Conservation (phyloP, 2,329 filamentous ascomycete species). For the Penicillium sp. region DNA sequence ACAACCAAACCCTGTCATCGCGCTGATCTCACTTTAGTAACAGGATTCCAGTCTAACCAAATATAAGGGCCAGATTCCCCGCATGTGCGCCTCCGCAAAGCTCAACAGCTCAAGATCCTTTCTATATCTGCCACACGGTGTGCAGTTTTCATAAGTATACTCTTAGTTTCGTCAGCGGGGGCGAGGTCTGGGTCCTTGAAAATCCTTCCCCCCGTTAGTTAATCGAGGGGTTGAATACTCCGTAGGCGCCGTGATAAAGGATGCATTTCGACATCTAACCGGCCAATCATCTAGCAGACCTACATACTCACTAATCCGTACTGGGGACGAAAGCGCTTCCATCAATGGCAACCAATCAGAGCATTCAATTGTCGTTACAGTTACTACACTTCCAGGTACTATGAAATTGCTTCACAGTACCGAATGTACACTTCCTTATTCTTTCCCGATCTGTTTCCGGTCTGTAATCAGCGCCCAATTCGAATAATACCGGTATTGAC, state of each 20-base stretch:
- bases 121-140: not conserved
- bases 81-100: not conserved
- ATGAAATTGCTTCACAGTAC: not conserved
- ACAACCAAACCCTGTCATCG: not conserved
- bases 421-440: slow-evolving; percentile 3
- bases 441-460: not conserved
- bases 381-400: too few species aligned
- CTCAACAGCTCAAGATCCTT: not conserved
- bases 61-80: not conserved
- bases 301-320: slow-evolving; percentile 2
- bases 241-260: slow-evolving; percentile 13
- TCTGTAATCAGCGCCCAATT: not conserved
- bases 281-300: slow-evolving; percentile 6
- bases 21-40: not conserved
- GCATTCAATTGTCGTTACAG: too few species aligned
- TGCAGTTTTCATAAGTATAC: not conserved
- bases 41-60: not conserved
- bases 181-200: not conserved
- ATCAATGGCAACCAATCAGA: not conserved
- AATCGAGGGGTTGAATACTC: slow-evolving; percentile 3
- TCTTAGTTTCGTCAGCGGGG: not conserved
- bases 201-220: not conserved
- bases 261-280: slow-evolving; percentile 1
- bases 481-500: not conserved
- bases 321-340: slow-evolving; percentile 10